Evolutionary conservation across 768 basidiomycete genomes (phyloP), one percentile per base, ranked within the genome.

Genomic region (Tephrocybe sp.): DNA sequence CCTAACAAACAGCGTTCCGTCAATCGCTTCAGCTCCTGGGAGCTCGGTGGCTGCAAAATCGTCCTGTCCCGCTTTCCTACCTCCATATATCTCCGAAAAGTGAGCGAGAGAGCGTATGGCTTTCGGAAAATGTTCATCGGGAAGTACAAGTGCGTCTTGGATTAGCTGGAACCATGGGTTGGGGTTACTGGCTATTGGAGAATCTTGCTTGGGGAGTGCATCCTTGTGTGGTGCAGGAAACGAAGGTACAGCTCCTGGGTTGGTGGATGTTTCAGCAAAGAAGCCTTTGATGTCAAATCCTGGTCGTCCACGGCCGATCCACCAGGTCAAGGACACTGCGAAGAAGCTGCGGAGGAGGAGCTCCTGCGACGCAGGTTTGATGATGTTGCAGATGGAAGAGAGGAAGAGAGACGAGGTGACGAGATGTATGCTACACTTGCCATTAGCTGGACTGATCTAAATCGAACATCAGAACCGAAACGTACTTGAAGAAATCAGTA

Each of bases 131-230:
- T 76, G 74, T 30, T 87, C 83, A 54, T 84, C 80, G 0, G 82
- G 82, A 56, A 86, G 78, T 2, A 75, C 73, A 36, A 85, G 63
- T 2, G 79, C 68, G 5, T 72, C 73, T 44, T 82, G 70, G 26
- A 86, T 60, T 51, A 88, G 65, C 15, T 78, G 68, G 11, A 79
- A 70, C 88, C 85, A 88, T 2, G 79, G 72, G 53, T 86, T 84
- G 11, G 83, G 76, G 17, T 64, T 71, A 24, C 61, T 28, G 2
- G 71, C 68, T 45, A 63, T 65, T 9, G 61, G 63, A 21, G 78
- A 70, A 20, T 68, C 65, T 42, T 65, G 51, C 32, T 54, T 57
- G 34, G 57, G 70, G 37, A 60, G 53, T 3, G 60, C 61, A 33
- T 20, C 48, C 42, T 53, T 65, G 58, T 45, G 53, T n/a, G 58